A percentile compares a stretch with the other conserved stretches of the same genome.
Evolutionary conservation across 2,329 filamentous ascomycete species (phyloP).

Genomic region (Ceratocystis colombiana): DNA sequence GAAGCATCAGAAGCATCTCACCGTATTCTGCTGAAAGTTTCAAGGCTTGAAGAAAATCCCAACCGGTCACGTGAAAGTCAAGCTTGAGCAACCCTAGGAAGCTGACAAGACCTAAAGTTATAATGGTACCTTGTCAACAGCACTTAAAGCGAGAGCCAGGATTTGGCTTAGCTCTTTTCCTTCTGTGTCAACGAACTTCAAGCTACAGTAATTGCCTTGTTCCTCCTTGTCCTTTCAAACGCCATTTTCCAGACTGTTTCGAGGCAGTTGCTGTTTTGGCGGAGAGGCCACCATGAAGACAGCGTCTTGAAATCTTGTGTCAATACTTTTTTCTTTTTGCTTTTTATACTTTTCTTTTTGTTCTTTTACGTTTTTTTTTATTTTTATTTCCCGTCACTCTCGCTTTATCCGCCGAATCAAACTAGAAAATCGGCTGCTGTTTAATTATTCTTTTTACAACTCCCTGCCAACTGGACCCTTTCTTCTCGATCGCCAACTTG

Average conservation of each 20-base stretch:
- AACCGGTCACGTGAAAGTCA: background rate
- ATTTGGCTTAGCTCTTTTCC: background rate
- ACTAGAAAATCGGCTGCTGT: background rate
- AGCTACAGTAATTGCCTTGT: background rate
- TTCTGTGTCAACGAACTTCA: background rate
- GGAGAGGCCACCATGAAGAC: conserved; percentile 11
- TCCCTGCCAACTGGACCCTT: too few species aligned
- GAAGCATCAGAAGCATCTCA: background rate
- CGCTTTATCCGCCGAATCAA: background rate
- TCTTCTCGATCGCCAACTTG: background rate
- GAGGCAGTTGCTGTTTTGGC: conserved; percentile 13
- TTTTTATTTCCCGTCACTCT: conserved; percentile 4
- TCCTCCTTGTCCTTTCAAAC: background rate
- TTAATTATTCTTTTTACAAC: background rate
- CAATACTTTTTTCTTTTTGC: background rate
- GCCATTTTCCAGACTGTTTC: conserved; percentile 6
- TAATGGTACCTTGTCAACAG: background rate
- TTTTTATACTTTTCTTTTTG: background rate
- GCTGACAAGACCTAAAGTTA: background rate
- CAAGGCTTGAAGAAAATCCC: background rate
- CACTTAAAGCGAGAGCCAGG: background rate
- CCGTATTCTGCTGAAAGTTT: background rate
- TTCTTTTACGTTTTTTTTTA: background rate
- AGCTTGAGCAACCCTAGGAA: background rate
- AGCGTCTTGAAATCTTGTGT: background rate